Base-by-base conservation (phyloP, 2,329 filamentous ascomycete genomes). In the Hysterium pulicare region DNA sequence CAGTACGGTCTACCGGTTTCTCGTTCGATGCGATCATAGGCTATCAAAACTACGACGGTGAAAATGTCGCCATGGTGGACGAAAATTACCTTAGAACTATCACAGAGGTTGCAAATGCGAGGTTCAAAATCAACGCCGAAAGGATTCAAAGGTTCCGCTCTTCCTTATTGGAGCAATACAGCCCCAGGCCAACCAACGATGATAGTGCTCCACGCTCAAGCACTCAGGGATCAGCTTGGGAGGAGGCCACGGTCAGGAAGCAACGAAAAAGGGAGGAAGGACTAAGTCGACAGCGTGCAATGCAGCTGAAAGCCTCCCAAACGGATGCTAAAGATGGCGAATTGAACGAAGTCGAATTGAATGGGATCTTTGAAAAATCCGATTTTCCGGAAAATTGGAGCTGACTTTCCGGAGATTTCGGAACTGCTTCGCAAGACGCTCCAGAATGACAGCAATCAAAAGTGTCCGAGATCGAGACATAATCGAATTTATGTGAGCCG, bases 21-120 rank as follows among this genome's bases (percentile, higher is more conserved):
- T 79, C 81, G 1, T 81, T 96, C 47, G 88, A 95, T 67, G 87
- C 86, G 1, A 76, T 96, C 20, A 76, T 97, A 23, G 91, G 88
- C 1, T 74, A 69, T 34, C 58, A 69, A 40, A 54, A 65, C 36
- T 44, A 60, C 3, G 40, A 53, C 5, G 61, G 77, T 16, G 64
- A 59, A 3, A 50, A 70, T 47, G 71, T 76, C 26, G 47, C 59
- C 11, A 57, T 71, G 17, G 86, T 95, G 1, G 72, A 81, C 2
- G 75, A 83, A 24, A 71, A 71, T 7, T 90, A 93, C 57, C 74
- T 96, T 4, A 69, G 69, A 32, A 80, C 77, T 44, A 71, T 96
- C 11, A 68, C 90, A 10, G 65, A 70, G 3, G 77, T 95, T 42
- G 82, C 84, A 6, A 90, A 93, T 57, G 80, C 88, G 62, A 75